Evolutionary conservation across 176 grass and related monocot species (phyloP), one percentile per base, ranked within the genome.

Genomic region (Pharus latifolius): DNA sequence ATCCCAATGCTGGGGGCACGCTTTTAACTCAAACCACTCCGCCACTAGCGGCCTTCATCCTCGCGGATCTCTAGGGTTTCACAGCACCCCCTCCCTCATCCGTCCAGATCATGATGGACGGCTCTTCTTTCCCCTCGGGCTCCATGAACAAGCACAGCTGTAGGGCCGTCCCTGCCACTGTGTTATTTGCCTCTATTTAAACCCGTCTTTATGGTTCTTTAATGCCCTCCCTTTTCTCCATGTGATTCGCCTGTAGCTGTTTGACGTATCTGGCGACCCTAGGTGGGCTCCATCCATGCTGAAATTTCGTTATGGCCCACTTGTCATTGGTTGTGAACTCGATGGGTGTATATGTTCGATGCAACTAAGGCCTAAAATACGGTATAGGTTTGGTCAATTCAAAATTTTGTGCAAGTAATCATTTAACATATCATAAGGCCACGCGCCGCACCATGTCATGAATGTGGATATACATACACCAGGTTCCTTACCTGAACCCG

Each of bases 341-440:
- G 8, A 38, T 5, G 6, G 35, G 35, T 9, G 4, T 5, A 5
- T 38, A 5, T 38, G 4, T 38, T 38, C 35, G 35, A 9, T 7
- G 68, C 51, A 30, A n/a, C n/a, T 49, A 26, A 17, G 8, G 9
- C 19, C 33, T 34, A 33, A 69, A 18, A 49, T 11, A 28, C 67
- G 27, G 25, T 27, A 49, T 16, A 16, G 31, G 37, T 32, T 38
- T 26, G 12, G 2, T 49, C 3, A 20, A 34, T 53, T 50, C 56
- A 40, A 63, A 51, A 1, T 63, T 19, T 19, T 51, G 49, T 12
- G 41, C n/a, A 31, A 34, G 65, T 81, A 85, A 85, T 89, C 81
- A 89, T 85, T 89, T 73, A 23, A 56, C 50, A 48, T 49, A 85
- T 85, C 76, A 89, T 89, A 28, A 73, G n/a, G n/a, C n/a, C n/a